Conservation (phyloP, 257 asterid species). For the Solanum lycopersicoides region DNA sequence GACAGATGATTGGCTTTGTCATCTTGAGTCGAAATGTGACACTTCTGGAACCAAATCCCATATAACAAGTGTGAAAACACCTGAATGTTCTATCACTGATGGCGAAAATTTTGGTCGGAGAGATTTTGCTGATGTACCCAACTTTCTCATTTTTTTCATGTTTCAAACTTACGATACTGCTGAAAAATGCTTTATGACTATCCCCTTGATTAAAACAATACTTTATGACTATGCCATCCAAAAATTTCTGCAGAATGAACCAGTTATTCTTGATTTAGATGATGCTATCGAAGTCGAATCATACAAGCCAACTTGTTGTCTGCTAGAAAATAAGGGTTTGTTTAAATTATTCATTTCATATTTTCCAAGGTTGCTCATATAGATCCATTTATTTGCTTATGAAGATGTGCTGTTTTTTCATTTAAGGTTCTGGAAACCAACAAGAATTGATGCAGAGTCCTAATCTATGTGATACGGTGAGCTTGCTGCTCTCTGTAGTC, state of each 20-base stretch:
- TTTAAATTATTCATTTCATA: background rate
- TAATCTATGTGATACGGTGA: slow-evolving; percentile 9
- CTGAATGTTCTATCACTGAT: slow-evolving; percentile 17
- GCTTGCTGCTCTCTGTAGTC: background rate
- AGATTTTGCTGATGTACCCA: slow-evolving; percentile 11
- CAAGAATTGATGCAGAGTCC: slow-evolving; percentile 11
- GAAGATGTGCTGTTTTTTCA: slow-evolving; percentile 6
- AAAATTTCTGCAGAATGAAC: slow-evolving; percentile 31
- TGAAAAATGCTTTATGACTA: slow-evolving; percentile 5
- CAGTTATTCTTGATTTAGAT: slow-evolving; percentile 37
- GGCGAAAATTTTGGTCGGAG: slow-evolving; percentile 16
- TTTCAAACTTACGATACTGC: background rate
- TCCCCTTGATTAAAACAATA: background rate
- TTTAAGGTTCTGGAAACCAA: slow-evolving; percentile 39
- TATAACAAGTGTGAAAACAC: slow-evolving; percentile 8
- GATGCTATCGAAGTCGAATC: slow-evolving; percentile 29
- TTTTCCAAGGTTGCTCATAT: slow-evolving; percentile 3
- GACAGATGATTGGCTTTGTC: background rate
- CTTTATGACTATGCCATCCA: slow-evolving; percentile 4
- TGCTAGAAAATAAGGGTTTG: slow-evolving; percentile 33
- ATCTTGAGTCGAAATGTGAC: slow-evolving; percentile 8
- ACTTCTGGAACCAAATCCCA: slow-evolving; percentile 17
- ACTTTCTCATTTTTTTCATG: background rate
- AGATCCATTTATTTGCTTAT: background rate
- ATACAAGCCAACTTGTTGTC: slow-evolving; percentile 11